These are phyloP conservation scores for Ambrosia artemisiifolia DNA, from an alignment of 129 eudicot genomes.

Conservation along the genomic window DNA sequence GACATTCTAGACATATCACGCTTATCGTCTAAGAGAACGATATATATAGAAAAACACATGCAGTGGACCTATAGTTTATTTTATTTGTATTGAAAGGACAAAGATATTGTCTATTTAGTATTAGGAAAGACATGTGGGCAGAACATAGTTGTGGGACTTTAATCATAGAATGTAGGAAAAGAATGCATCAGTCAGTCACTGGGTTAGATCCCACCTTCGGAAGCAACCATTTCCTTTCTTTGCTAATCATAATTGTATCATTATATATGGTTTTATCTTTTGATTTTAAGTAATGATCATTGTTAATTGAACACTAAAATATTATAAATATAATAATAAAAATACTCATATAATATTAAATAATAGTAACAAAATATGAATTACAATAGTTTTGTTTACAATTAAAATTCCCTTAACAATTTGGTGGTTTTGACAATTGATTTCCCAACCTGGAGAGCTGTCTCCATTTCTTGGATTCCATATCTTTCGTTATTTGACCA, in stretches of 20 bases:
- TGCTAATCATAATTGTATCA: conserved; percentile 6
- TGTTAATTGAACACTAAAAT: background rate
- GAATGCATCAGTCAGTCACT: background rate
- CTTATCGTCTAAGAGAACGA: background rate
- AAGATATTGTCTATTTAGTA: background rate
- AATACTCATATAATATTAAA: too few species aligned
- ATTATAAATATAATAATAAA: background rate
- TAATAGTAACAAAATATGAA: background rate
- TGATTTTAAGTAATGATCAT: background rate
- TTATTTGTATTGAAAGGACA: too few species aligned
- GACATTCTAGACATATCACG: too few species aligned
- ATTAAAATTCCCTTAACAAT: background rate
- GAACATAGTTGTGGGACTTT: background rate
- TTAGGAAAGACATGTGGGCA: background rate
- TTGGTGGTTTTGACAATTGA: conserved; percentile 26
- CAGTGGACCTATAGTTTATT: background rate
- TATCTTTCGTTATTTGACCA: conserved; percentile 2
- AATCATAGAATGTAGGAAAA: background rate
- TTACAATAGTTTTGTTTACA: background rate
- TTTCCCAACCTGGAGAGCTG: conserved; percentile 19
- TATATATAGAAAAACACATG: background rate
- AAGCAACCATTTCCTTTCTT: conserved; percentile 8
- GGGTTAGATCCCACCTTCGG: background rate
- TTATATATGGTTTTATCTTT: conserved; percentile 10
- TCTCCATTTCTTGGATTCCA: conserved; percentile 14